Percentiles rank a stretch among this genome's conserved stretches.
Conservation (phyloP, 352 stramenopile genomes). For the Pythium insidiosum region DNA sequence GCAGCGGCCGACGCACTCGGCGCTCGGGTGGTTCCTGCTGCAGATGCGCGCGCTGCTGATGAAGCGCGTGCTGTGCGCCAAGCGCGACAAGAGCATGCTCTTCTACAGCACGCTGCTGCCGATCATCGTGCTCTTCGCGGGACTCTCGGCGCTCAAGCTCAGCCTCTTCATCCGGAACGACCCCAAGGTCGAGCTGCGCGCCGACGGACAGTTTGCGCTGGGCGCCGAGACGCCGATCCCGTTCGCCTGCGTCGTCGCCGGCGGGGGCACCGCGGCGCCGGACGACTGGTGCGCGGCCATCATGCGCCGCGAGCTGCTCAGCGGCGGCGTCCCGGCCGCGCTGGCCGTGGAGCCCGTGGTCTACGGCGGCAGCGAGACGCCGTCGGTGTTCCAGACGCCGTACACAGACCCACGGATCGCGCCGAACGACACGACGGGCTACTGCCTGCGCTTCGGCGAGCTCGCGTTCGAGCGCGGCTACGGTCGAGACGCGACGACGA, state of each 20-base stretch:
- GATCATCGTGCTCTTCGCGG: conserved; percentile 54
- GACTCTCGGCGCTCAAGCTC: conserved; percentile 44
- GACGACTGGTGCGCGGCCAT: not conserved
- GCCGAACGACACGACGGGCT: conserved; percentile 40
- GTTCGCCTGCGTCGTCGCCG: conserved; percentile 26
- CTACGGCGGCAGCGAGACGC: conserved; percentile 21
- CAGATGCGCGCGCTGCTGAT: conserved; percentile 51
- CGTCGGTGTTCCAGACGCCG: conserved; percentile 40
- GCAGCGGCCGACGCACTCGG: not conserved
- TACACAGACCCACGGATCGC: conserved; percentile 32
- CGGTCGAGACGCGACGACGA: conserved; percentile 13
- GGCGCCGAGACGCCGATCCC: conserved; percentile 32
- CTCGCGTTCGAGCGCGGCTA: conserved; percentile 40
- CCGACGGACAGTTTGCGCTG: conserved; percentile 20
- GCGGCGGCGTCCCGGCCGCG: conserved; percentile 15
- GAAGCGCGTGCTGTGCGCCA: conserved; percentile 46
- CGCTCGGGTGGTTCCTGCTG: conserved; percentile 16
- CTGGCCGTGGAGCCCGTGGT: conserved; percentile 26
- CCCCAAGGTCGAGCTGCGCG: conserved; percentile 29
- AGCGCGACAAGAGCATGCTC: conserved; percentile 57
- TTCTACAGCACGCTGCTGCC: conserved; percentile 71
- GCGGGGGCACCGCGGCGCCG: not conserved
- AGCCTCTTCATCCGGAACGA: conserved; percentile 45
- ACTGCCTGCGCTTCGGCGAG: conserved; percentile 51
- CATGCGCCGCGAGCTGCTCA: not conserved